Conservation (phyloP, 306 rosid species). For the Vachellia pachyceras region DNA sequence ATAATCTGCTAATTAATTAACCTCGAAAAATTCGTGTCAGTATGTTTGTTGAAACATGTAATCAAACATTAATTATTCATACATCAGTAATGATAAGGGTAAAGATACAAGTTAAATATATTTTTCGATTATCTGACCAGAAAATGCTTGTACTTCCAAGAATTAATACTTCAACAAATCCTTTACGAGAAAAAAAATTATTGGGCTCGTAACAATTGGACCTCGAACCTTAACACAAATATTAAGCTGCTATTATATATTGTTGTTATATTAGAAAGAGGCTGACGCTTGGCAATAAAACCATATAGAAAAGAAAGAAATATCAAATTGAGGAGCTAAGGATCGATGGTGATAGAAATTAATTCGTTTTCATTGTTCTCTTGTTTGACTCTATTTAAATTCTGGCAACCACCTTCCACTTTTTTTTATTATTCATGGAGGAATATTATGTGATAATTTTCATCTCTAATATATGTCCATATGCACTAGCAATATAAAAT, state of each 20-base stretch:
- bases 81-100: neutral
- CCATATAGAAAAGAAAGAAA: neutral
- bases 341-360: neutral
- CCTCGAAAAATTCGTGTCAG: constrained; percentile 28
- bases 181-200: too few species aligned
- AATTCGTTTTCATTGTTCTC: neutral
- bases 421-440: neutral
- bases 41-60: neutral
- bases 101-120: too few species aligned
- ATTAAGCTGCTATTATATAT: too few species aligned
- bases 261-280: neutral
- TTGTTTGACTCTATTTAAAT: constrained; percentile 7
- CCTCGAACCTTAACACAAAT: too few species aligned
- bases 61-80: neutral
- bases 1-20: neutral
- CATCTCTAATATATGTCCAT: neutral
- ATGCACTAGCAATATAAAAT: neutral
- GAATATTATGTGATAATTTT: neutral
- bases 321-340: neutral
- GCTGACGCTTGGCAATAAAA: neutral
- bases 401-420: neutral
- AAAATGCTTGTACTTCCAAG: too few species aligned
- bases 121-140: too few species aligned
- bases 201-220: too few species aligned
- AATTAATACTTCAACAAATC: too few species aligned